Evolutionary conservation across 495 filamentous ascomycete species (phyloP), one percentile per base, ranked within the genome.

Genomic region (Sporormia fimetaria): DNA sequence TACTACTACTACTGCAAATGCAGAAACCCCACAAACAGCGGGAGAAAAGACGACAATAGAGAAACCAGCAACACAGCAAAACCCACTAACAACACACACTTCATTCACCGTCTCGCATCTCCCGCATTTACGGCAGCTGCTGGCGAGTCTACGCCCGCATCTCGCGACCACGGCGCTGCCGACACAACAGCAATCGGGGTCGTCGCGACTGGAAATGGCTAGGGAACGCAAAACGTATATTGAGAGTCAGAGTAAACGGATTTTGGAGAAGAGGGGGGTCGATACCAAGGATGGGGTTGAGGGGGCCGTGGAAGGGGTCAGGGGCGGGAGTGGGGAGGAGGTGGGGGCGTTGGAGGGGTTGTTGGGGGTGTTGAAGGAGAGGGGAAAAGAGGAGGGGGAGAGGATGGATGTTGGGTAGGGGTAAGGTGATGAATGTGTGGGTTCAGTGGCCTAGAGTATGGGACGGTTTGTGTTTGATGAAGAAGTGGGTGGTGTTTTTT

Each of bases 61-160:
- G 2, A 20, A 26, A 12, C 14, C 18, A 24, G 22, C 34, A 10
- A 10, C 11, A 11, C 25, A 17, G 10, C 14, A 6, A 10, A 8
- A 7, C 60, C 65, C 76, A 6, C 61, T 90, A 0, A 78, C 77
- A 10, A 87, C 83, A 0, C 80, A 84, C 4, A 77, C 86, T 0
- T 74, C 72, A 2, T 95, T 94, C 56, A 76, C 80, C 3, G 61
- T 85, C 12, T 80, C 78, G 0, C 90, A 98, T 60, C 67, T 95
- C 8, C 81, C 82, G 8, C 74, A 80, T 0, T 68, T 98, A 20
- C 74, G 83, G 37, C 63, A 71, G 3, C 64, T 86, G 3, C 67
- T 85, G 0, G 63, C 67, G 2, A 64, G 73, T 16, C 60, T 98
- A 37, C 66, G 76, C 14, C 74, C 73, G 0, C 42, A 52, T 23